phyloP scores from a whole-genome alignment of 192 early-diverging fungal genomes.

The Linnemannia exigua region DNA sequence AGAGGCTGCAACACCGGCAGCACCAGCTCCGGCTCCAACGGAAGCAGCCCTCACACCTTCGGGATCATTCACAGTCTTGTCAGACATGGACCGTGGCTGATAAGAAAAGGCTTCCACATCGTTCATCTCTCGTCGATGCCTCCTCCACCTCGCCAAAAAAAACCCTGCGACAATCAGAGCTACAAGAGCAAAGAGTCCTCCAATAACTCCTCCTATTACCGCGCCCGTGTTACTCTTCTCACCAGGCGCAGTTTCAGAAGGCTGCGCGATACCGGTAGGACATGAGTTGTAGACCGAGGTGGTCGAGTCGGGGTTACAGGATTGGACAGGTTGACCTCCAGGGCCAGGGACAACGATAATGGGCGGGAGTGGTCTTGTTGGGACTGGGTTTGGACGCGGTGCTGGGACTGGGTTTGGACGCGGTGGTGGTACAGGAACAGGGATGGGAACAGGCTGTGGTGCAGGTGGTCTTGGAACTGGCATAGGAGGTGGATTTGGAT shows the following conservation, averaged over 20 bases:
- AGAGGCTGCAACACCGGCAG: not conserved
- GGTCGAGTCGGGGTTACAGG: not conserved
- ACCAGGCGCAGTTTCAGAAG: not conserved
- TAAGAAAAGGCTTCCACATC: not conserved
- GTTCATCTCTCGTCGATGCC: not conserved
- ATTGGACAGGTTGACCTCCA: not conserved
- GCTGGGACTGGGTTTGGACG: not conserved
- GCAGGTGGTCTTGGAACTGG: not conserved
- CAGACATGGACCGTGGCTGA: not conserved
- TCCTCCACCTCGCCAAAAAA: not conserved
- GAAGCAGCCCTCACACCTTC: not conserved
- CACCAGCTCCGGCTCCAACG: not conserved
- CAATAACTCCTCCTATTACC: not conserved
- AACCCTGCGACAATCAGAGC: not conserved
- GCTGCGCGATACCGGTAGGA: not conserved
- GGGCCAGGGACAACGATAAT: not conserved
- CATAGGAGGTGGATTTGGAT: not conserved
- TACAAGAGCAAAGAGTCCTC: not conserved
- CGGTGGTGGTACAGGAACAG: not conserved
- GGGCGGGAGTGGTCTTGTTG: not conserved
- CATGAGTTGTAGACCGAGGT: not conserved
- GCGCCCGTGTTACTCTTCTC: not conserved
- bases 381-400: not conserved
- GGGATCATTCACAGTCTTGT: not conserved
- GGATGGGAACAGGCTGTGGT: not conserved